These are phyloP conservation scores for Nicotiana paniculata DNA, from an alignment of 257 asterid genomes.

Conservation along the genomic window DNA sequence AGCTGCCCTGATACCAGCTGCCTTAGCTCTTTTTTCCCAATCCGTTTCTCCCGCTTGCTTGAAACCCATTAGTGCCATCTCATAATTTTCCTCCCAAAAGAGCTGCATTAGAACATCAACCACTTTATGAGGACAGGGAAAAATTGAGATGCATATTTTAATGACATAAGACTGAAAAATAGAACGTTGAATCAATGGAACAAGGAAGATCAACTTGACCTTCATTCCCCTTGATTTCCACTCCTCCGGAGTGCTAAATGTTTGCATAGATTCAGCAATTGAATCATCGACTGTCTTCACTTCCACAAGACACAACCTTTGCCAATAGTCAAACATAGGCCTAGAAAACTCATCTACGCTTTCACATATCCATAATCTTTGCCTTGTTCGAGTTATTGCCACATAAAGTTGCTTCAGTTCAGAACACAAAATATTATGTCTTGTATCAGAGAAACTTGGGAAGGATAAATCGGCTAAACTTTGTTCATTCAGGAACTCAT, in stretches of 20 bases:
- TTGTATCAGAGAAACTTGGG: constrained; percentile 41
- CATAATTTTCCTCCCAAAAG: constrained; percentile 53
- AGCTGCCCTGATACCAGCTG: constrained; percentile 38
- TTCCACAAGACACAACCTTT: constrained; percentile 38
- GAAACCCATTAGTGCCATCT: constrained; percentile 62
- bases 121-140: background rate
- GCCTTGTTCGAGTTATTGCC: constrained; percentile 62
- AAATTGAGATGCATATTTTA: background rate
- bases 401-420: constrained; percentile 63
- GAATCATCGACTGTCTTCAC: constrained; percentile 40
- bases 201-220: constrained; percentile 19
- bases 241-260: constrained; percentile 59
- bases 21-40: constrained; percentile 53
- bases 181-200: background rate
- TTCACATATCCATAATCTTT: constrained; percentile 67
- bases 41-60: constrained; percentile 46
- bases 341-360: constrained; percentile 32
- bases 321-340: constrained; percentile 67
- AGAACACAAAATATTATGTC: constrained; percentile 52
- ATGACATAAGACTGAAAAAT: background rate
- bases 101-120: constrained; percentile 31
- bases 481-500: constrained; percentile 37
- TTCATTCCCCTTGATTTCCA: constrained; percentile 61
- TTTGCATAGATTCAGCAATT: constrained; percentile 46
- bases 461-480: constrained; percentile 34